These are phyloP conservation scores for Ascoidea asiatica DNA, from an alignment of 805 yeast genomes.

Conservation along the genomic window DNA sequence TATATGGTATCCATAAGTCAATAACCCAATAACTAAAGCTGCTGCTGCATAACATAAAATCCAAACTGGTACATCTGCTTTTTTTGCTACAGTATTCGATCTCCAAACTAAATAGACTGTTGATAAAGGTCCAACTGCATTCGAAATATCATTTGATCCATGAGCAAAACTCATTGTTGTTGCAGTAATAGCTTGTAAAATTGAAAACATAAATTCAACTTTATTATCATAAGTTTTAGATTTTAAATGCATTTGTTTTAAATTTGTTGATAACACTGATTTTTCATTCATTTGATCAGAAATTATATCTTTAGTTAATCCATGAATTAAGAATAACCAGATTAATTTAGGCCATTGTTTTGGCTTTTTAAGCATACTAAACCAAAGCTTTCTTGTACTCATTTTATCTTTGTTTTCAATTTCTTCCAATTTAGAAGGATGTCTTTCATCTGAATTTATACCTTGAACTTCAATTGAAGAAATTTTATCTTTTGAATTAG, in stretches of 20 bases:
- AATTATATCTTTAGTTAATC: slow-evolving; percentile 54
- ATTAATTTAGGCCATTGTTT: slow-evolving; percentile 38
- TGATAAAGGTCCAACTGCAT: slow-evolving; percentile 66
- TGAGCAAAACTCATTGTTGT: slow-evolving; percentile 74
- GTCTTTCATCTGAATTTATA: background rate
- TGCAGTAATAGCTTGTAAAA: slow-evolving; percentile 61
- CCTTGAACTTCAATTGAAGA: background rate
- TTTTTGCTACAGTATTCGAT: slow-evolving; percentile 26
- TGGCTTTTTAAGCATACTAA: slow-evolving; percentile 31
- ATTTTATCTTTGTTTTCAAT: too few species aligned
- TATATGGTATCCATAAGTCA: slow-evolving; percentile 62
- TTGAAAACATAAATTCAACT: slow-evolving; percentile 53
- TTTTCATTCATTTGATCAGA: slow-evolving; percentile 25
- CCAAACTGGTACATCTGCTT: slow-evolving; percentile 60
- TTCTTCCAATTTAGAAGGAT: slow-evolving; percentile 13
- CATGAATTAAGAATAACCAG: slow-evolving; percentile 39
- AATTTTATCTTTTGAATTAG: slow-evolving; percentile 1
- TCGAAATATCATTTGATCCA: slow-evolving; percentile 70
- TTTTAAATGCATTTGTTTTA: slow-evolving; percentile 35
- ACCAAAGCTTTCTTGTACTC: slow-evolving; percentile 25
- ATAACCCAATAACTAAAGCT: slow-evolving; percentile 51
- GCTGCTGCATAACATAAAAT: slow-evolving; percentile 54
- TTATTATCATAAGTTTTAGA: slow-evolving; percentile 61
- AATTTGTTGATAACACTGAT: slow-evolving; percentile 30
- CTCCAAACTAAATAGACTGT: slow-evolving; percentile 52